A percentile compares a stretch with the other conserved stretches of the same genome.
phyloP scores from a whole-genome alignment of 352 stramenopile species.

The Phytophthora crassamura region DNA sequence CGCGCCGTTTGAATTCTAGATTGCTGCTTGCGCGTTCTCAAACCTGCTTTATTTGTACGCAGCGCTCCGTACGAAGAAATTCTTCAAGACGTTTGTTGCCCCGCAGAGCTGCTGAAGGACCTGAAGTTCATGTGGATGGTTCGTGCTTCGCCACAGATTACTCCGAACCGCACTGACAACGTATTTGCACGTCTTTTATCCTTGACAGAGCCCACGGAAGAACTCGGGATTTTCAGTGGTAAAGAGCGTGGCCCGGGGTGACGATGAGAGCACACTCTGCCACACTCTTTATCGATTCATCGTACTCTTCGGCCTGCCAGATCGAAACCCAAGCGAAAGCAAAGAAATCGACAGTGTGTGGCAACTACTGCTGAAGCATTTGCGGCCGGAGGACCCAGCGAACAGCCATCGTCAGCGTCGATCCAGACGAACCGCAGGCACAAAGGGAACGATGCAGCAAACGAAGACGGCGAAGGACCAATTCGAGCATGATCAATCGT shows the following conservation, averaged over 20 bases:
- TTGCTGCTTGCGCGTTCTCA: not conserved
- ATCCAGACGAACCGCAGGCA: conserved; percentile 24
- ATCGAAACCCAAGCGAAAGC: conserved; percentile 50
- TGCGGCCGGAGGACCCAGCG: conserved; percentile 50
- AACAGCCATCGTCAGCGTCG: conserved; percentile 21
- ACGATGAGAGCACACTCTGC: conserved; percentile 90
- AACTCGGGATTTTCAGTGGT: conserved; percentile 75
- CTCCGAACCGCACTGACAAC: not conserved
- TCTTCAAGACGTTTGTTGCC: conserved; percentile 93
- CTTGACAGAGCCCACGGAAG: conserved; percentile 50
- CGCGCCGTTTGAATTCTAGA: not conserved
- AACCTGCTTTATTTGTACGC: conserved; percentile 7
- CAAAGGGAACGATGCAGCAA: conserved; percentile 12
- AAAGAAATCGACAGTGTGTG: conserved; percentile 62
- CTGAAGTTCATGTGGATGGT: conserved; percentile 92
- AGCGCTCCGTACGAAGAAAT: conserved; percentile 98
- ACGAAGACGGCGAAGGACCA: conserved; percentile 35
- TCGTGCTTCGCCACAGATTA: conserved; percentile 10
- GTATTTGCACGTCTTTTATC: not conserved
- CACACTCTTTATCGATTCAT: conserved; percentile 97
- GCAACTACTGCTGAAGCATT: conserved; percentile 65
- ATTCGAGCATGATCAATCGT: conserved; percentile 50
- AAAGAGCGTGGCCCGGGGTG: conserved; percentile 57
- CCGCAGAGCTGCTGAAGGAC: conserved; percentile 78
- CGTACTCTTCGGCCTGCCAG: conserved; percentile 95